phyloP scores from a whole-genome alignment of 2,329 filamentous ascomycete genomes.

The Ramularia collo-cygni region DNA sequence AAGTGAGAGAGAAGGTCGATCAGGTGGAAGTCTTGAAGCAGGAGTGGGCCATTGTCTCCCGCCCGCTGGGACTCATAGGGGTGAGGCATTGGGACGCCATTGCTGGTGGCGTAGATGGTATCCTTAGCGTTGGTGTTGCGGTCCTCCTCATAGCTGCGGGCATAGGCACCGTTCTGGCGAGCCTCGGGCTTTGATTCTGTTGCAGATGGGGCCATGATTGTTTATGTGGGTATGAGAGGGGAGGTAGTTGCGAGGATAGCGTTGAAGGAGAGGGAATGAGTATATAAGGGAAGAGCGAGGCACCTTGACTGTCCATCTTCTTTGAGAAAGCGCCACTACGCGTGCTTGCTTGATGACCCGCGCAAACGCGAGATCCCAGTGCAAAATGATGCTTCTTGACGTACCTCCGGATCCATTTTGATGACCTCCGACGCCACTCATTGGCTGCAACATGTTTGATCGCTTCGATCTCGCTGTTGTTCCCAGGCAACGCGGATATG shows the following conservation, averaged over 20 bases:
- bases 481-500: too few relatives aligned
- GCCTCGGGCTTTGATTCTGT: conserved; percentile 13
- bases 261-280: neutral
- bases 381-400: too few relatives aligned
- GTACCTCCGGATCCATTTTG: too few relatives aligned
- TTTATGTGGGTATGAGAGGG: conserved; percentile 4
- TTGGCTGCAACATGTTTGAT: too few relatives aligned
- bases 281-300: too few relatives aligned
- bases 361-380: too few relatives aligned
- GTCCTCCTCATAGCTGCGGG: conserved; percentile 41
- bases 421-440: too few relatives aligned
- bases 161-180: conserved; percentile 7
- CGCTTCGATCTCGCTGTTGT: too few relatives aligned
- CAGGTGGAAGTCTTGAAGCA: conserved; percentile 48
- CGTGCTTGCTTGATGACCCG: too few relatives aligned
- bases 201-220: conserved; percentile 20
- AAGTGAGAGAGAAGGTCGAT: conserved; percentile 46
- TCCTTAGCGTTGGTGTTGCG: conserved; percentile 38
- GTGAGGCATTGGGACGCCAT: conserved; percentile 51
- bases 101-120: conserved; percentile 50
- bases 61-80: conserved; percentile 50
- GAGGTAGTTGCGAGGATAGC: conserved; percentile 6
- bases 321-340: too few relatives aligned
- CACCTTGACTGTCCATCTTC: too few relatives aligned
- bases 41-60: conserved; percentile 52